Conservation (phyloP, 1,284 basidiomycete genomes). For the Apiotrichum laibachii region DNA sequence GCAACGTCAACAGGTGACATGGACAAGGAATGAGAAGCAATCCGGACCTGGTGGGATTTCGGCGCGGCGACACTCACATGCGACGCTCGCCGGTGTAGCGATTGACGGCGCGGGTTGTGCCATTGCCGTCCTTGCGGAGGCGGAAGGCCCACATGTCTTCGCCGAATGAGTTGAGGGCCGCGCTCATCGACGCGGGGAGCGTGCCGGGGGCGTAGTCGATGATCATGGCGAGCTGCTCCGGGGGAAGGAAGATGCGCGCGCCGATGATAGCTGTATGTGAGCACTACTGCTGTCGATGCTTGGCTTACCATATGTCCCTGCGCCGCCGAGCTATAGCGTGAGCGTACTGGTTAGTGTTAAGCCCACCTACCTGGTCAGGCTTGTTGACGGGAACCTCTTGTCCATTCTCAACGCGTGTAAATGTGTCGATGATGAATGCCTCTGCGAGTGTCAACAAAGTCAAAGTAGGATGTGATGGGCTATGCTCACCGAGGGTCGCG, state of each 20-base stretch:
- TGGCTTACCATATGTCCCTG: slow-evolving; percentile 44
- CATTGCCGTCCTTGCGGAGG: slow-evolving; percentile 33
- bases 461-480: not conserved
- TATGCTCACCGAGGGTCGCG: slow-evolving; percentile 15
- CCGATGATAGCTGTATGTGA: slow-evolving; percentile 38
- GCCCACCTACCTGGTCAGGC: slow-evolving; percentile 36
- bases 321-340: slow-evolving; percentile 45
- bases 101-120: slow-evolving; percentile 41
- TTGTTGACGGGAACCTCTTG: slow-evolving; percentile 30
- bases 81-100: slow-evolving; percentile 36
- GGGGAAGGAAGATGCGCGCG: slow-evolving; percentile 42
- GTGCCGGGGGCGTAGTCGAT: slow-evolving; percentile 37
- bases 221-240: slow-evolving; percentile 40
- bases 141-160: slow-evolving; percentile 42
- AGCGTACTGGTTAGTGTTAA: not conserved
- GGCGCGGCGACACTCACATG: slow-evolving; percentile 26
- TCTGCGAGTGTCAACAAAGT: slow-evolving; percentile 20
- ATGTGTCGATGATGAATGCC: slow-evolving; percentile 48
- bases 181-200: slow-evolving; percentile 27
- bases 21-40: too few species aligned
- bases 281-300: not conserved
- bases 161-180: slow-evolving; percentile 32
- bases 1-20: too few species aligned
- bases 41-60: too few species aligned
- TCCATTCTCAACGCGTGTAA: slow-evolving; percentile 38